Conservation (phyloP, 2,329 filamentous ascomycete species). For the Fusarium verrucosum region DNA sequence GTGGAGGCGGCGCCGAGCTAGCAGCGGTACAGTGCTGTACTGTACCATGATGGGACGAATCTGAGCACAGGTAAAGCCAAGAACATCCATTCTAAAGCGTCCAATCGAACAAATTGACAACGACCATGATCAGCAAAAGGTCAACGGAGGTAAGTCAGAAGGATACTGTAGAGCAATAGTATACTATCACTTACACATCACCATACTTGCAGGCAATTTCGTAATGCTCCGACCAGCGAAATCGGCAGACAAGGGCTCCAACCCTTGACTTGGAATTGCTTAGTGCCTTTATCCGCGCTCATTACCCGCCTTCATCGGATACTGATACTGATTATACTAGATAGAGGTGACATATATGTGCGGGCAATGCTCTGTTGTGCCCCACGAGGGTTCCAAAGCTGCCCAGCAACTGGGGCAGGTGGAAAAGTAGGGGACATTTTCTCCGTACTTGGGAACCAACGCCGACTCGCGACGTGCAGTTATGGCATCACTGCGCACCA, state of each 20-base stretch:
- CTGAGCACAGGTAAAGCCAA: constrained; percentile 27
- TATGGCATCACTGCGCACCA: constrained; percentile 45
- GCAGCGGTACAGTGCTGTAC: constrained; percentile 12
- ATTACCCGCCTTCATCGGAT: constrained; percentile 34
- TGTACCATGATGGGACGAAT: constrained; percentile 15
- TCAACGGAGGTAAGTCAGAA: constrained; percentile 1
- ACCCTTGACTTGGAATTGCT: constrained; percentile 15
- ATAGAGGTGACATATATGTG: constrained; percentile 28
- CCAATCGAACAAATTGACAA: constrained; percentile 18
- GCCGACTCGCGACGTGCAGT: constrained; percentile 31
- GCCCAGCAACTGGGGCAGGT: constrained; percentile 28
- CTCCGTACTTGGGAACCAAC: constrained; percentile 8
- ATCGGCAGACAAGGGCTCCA: constrained; percentile 23
- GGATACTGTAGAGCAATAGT: neutral
- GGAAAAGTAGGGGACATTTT: constrained; percentile 20
- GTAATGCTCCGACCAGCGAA: constrained; percentile 13
- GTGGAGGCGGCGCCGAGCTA: constrained; percentile 38
- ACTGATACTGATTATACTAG: constrained; percentile 13
- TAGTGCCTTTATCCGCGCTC: constrained; percentile 23
- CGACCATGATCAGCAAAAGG: neutral
- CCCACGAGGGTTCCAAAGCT: constrained; percentile 28
- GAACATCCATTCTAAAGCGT: constrained; percentile 26
- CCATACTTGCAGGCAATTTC: constrained; percentile 7
- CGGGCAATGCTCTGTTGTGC: constrained; percentile 19
- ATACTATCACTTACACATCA: constrained; percentile 2